Base-by-base conservation (phyloP, 2,329 filamentous ascomycete species). In the Cryoendolithus antarcticus region DNA sequence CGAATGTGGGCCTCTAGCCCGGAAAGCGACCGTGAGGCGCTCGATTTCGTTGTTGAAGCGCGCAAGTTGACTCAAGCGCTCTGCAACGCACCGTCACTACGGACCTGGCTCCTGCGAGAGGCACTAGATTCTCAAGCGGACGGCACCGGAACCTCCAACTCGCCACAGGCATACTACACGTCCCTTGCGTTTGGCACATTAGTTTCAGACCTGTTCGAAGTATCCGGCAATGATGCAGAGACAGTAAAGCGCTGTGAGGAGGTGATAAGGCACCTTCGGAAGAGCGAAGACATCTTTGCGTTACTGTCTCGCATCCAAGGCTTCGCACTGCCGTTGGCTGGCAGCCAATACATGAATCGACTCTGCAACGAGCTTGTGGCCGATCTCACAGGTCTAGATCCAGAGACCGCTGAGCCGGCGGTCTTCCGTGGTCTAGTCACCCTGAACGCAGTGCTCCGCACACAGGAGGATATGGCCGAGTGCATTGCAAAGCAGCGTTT, bases 401-500 rank as follows among this genome's bases (percentile, higher is more conserved):
- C 68, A 9, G 49, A 56, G 5, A 49, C 46, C 15, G 40, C 48
- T n/a, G 34, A 44, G 15, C 12, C 42, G 9, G 39, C 45, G 12
- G 44, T 38, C 3, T 53, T 76, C 8, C 62, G 59, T 39, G 64
- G 70, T 38, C 54, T 79, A 2, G 59, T 70, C 3, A 48, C 74
- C 8, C 61, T 79, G 11, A 78, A 78, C 48, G 58, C 66, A 19
- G 59, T 79, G 3, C 48, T 77, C 6, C 54, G 63, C 15, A 63
- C 61, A 3, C 66, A 72, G 41, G 64, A 69, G 6, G 62, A 71
- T 12, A 56, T 65, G 3, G 58, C 66, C 5, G 65, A 57, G 15
- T 66, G 75, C n/a, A 63, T 62, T 34, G 53, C 66, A 1, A 69
- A 67, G 39, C 75, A 88, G 51, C 74, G 86, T 13, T 62, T 91